phyloP scores from a whole-genome alignment of 768 basidiomycete species.

The Obba rivulosa region DNA sequence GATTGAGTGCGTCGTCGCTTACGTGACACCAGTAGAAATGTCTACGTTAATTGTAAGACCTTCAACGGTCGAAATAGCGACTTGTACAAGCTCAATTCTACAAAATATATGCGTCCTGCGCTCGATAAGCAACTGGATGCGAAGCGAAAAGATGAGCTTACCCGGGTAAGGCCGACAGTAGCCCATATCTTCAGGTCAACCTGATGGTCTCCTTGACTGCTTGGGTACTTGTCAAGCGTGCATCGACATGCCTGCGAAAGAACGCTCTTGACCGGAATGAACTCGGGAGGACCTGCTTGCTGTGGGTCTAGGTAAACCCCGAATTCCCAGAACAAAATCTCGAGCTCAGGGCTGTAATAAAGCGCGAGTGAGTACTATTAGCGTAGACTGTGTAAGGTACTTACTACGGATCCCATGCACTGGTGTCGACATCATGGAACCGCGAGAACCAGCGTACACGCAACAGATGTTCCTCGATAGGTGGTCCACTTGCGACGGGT shows the following conservation, averaged over 20 bases:
- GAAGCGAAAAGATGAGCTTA: no score
- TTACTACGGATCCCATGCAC: background rate
- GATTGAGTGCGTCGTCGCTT: no score
- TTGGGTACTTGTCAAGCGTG: background rate
- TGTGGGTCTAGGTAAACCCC: background rate
- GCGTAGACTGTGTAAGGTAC: no score
- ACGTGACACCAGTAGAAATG: no score
- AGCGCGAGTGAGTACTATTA: no score
- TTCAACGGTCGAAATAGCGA: no score
- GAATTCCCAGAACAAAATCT: background rate
- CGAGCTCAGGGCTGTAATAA: background rate
- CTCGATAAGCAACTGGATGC: no score
- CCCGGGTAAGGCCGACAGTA: no score
- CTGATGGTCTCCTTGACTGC: background rate
- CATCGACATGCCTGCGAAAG: background rate
- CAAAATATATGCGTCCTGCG: no score
- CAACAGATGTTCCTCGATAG: background rate
- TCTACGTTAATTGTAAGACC: no score
- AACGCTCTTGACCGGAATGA: background rate
- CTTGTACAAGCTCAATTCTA: no score
- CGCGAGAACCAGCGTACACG: background rate
- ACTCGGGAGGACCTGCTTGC: background rate
- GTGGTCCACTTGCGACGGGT: background rate
- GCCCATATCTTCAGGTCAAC: no score
- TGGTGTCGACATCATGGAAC: background rate